phyloP scores from a whole-genome alignment of 768 basidiomycete species.

The Filobasidium wieringae region DNA sequence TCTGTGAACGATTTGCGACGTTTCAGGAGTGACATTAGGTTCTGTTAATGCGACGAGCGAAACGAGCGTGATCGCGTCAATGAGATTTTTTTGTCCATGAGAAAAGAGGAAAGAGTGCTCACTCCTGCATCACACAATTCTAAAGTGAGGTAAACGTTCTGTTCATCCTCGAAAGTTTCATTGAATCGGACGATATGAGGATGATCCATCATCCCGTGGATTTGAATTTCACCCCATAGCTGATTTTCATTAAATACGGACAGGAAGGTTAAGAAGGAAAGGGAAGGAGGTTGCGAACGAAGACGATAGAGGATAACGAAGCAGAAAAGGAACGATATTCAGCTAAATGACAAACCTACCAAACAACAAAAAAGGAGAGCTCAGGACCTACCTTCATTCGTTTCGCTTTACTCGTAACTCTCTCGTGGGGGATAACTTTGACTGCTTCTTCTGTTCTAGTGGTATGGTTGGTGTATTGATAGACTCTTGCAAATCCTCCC shows the following conservation, averaged over 20 bases:
- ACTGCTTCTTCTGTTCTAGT: conserved; percentile 52
- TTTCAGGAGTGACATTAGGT: conserved; percentile 57
- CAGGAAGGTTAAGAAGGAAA: too few relatives aligned
- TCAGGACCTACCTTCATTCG: conserved; percentile 68
- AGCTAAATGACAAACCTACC: neutral
- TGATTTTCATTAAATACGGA: too few relatives aligned
- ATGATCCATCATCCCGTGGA: conserved; percentile 78
- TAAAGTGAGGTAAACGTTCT: conserved; percentile 94
- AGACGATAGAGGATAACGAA: neutral
- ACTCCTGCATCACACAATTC: conserved; percentile 79
- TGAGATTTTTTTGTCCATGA: neutral
- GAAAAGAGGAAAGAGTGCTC: conserved; percentile 15
- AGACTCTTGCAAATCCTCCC: conserved; percentile 95
- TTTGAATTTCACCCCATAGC: conserved; percentile 98
- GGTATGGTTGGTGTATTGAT: conserved; percentile 49
- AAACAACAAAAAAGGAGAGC: neutral
- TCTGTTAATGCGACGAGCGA: conserved; percentile 21
- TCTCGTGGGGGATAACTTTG: conserved; percentile 88
- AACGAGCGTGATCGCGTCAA: conserved; percentile 51
- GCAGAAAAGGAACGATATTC: neutral
- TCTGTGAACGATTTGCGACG: conserved; percentile 77
- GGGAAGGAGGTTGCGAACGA: too few relatives aligned
- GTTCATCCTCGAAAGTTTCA: conserved; percentile 88
- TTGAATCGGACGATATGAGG: conserved; percentile 85
- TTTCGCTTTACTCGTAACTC: conserved; percentile 87